A percentile compares a stretch with the other conserved stretches of the same genome.
phyloP scores from a whole-genome alignment of 768 basidiomycete genomes.

The Leccinum arenicola region DNA sequence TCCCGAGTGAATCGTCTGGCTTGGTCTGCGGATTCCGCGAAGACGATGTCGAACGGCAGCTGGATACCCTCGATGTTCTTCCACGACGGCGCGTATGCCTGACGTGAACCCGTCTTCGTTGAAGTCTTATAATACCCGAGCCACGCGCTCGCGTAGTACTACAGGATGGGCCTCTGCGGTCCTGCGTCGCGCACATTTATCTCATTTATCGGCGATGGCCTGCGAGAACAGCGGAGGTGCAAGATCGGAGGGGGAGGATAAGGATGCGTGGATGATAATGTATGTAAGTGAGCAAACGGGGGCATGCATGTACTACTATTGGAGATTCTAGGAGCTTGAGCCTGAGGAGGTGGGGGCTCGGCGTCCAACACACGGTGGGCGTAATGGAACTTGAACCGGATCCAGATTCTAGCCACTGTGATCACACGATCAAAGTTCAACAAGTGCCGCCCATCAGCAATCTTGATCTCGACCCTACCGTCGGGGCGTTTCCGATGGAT shows the following conservation, averaged over 20 bases:
- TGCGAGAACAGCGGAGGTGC: slow-evolving; percentile 11
- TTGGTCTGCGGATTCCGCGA: slow-evolving; percentile 31
- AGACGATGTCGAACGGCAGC: slow-evolving; percentile 42
- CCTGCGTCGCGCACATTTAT: slow-evolving; percentile 57
- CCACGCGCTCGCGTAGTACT: slow-evolving; percentile 57
- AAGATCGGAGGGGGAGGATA: neutral
- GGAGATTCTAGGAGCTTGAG: no score
- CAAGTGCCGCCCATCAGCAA: slow-evolving; percentile 42
- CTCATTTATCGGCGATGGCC: slow-evolving; percentile 53
- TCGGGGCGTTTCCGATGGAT: slow-evolving; percentile 36
- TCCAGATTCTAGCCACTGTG: slow-evolving; percentile 44
- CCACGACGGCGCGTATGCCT: slow-evolving; percentile 36
- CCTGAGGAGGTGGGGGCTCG: slow-evolving; percentile 15
- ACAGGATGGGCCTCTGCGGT: slow-evolving; percentile 54
- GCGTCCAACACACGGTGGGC: slow-evolving; percentile 66
- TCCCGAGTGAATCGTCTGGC: slow-evolving; percentile 13
- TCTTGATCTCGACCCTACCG: slow-evolving; percentile 42
- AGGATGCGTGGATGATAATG: neutral
- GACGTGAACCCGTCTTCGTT: slow-evolving; percentile 75
- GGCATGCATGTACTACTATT: no score
- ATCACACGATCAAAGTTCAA: slow-evolving; percentile 67
- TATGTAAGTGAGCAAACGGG: no score
- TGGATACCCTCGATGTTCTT: slow-evolving; percentile 27
- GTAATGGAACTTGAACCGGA: slow-evolving; percentile 54
- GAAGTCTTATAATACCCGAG: slow-evolving; percentile 63